Evolutionary conservation across 2,329 filamentous ascomycete genomes (phyloP).

Genomic region (Aspergillus eucalypticola): DNA sequence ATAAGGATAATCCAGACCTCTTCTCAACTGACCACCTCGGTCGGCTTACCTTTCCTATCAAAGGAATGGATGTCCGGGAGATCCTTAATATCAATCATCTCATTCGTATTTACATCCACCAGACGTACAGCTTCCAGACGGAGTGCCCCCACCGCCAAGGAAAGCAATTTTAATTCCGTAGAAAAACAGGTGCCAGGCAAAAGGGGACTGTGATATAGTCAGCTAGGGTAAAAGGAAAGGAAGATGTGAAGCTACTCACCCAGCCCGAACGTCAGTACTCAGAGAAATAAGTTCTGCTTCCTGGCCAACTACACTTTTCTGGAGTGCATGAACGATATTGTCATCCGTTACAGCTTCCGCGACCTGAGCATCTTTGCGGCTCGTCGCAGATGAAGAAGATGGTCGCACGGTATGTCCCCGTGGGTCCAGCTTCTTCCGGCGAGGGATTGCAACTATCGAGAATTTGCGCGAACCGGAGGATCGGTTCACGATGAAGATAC

Average conservation of each 20-base stretch:
- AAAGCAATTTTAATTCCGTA: conserved; percentile 56
- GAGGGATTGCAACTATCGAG: conserved; percentile 55
- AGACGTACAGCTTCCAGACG: conserved; percentile 56
- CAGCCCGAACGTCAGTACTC: conserved; percentile 59
- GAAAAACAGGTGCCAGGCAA: conserved; percentile 58
- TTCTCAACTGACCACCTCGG: background rate
- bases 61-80: conserved; percentile 56
- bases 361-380: conserved; percentile 39
- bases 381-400: conserved; percentile 48
- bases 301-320: conserved; percentile 51
- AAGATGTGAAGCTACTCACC: conserved; percentile 43
- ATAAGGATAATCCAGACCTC: background rate
- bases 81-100: conserved; percentile 57
- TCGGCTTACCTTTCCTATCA: conserved; percentile 21
- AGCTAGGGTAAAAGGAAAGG: conserved; percentile 6
- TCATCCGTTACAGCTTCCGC: conserved; percentile 59
- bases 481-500: conserved; percentile 61
- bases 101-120: conserved; percentile 57
- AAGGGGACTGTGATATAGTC: conserved; percentile 46
- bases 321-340: conserved; percentile 57
- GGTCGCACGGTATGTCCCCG: conserved; percentile 46
- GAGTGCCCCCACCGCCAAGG: conserved; percentile 53
- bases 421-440: conserved; percentile 44
- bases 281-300: conserved; percentile 57
- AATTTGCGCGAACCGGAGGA: conserved; percentile 56